These are phyloP conservation scores for Fusarium incarnatum DNA, from an alignment of 2,329 filamentous ascomycete species.

Conservation along the genomic window DNA sequence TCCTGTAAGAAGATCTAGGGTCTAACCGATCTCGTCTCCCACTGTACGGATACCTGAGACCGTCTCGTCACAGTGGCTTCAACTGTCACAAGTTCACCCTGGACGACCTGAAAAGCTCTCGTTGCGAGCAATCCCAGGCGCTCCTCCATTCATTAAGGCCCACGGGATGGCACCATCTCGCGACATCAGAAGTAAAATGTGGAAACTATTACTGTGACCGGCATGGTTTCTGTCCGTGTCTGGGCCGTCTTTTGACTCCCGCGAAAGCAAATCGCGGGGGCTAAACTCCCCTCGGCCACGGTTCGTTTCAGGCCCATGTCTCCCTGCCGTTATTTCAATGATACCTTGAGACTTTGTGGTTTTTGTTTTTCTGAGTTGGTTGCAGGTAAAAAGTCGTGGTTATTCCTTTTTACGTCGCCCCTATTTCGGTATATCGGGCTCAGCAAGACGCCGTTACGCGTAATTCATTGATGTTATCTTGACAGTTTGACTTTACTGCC, in stretches of 20 bases:
- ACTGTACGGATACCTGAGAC: constrained; percentile 13
- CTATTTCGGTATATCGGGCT: background rate
- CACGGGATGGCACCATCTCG: constrained; percentile 43
- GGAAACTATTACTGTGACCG: constrained; percentile 39
- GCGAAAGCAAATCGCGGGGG: constrained; percentile 43
- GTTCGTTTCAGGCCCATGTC: constrained; percentile 43
- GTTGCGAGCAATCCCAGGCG: constrained; percentile 1
- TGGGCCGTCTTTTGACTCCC: constrained; percentile 19
- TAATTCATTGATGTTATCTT: background rate
- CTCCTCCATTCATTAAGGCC: constrained; percentile 13
- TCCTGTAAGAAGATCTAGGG: constrained; percentile 13
- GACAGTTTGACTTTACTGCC: background rate
- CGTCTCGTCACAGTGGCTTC: constrained; percentile 16
- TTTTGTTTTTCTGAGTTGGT: constrained; percentile 7
- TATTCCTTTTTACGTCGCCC: background rate
- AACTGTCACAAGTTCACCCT: background rate
- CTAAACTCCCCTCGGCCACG: constrained; percentile 28
- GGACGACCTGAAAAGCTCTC: background rate
- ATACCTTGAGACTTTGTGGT: constrained; percentile 22
- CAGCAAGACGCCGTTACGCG: background rate
- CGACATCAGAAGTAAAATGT: constrained; percentile 36
- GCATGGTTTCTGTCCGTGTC: constrained; percentile 21
- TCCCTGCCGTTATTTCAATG: constrained; percentile 24
- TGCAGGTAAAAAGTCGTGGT: background rate
- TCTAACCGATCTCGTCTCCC: constrained; percentile 12